Base-by-base conservation (phyloP, 2,329 filamentous ascomycete genomes). In the Hypoxylon sp. region DNA sequence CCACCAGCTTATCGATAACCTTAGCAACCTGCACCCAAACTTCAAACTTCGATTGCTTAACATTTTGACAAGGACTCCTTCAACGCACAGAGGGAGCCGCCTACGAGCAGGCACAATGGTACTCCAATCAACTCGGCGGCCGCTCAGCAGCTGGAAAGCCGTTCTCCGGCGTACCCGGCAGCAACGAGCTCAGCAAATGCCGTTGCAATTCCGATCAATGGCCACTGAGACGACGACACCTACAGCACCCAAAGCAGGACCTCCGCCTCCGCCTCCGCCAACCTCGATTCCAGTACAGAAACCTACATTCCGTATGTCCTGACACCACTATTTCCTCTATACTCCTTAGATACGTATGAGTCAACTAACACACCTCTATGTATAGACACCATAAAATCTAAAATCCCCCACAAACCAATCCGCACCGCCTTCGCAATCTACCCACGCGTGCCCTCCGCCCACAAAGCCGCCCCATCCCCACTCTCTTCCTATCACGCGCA, bases 141-240 rank as follows among this genome's bases (percentile, higher is more conserved):
- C 92, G 69, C 81, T 92, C 77, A 88, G 88, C 84, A 91, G 89
- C 81, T 88, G 92, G 78, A 92, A 92, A 81, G 83, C 87, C 31
- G 82, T 88, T 39, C 77, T 93, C 74, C 85, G 90, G 71, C 85
- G 87, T 76, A 81, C 86, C 51, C 83, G 88, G 69, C 85, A 85
- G 22, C 66, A 66, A 3, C 85, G 85, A 68, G 85, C 87, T 63
- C 81, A 78, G 50, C 72, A 59, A 14, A 71, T 77, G 13, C 73
- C 80, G 44, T 74, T 76, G 58, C 76, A 50, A 31, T 59, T 77
- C 62, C 80, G 89, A 73, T 83, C 84, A 66, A 81, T 90, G 78
- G 82, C 84, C 37, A 85, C 84, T 52, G 79, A 73, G 54, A 74
- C 73, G 54, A 74, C 73, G 9, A 76, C 72, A 14, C 67, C 75